Conservation (phyloP, 768 basidiomycete species). For the Cystobasidium ongulense region DNA sequence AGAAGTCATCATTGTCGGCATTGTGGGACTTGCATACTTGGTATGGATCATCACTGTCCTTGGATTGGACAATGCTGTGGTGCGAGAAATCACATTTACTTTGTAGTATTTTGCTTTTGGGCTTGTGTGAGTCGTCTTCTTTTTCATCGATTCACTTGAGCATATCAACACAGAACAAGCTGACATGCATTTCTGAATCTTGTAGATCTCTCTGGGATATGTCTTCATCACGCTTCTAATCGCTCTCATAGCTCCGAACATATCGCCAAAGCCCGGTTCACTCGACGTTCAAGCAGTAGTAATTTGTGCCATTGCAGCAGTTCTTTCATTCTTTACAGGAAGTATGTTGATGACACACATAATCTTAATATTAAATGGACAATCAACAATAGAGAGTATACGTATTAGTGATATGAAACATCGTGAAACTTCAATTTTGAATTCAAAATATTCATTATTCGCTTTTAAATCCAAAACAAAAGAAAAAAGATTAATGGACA, state of each 20-base stretch:
- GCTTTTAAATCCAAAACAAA: slow-evolving; percentile 36
- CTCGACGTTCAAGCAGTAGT: slow-evolving; percentile 3
- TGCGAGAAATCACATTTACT: slow-evolving; percentile 87
- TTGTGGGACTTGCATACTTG: slow-evolving; percentile 79
- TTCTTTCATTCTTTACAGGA: slow-evolving; percentile 29
- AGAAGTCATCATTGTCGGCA: slow-evolving; percentile 68
- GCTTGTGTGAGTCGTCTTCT: slow-evolving; percentile 38
- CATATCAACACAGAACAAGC: background rate
- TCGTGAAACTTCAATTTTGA: background rate
- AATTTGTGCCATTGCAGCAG: slow-evolving; percentile 20
- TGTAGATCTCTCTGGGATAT: slow-evolving; percentile 22
- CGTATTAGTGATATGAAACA: slow-evolving; percentile 12
- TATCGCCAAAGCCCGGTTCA: background rate
- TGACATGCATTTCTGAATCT: background rate
- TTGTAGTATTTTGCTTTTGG: slow-evolving; percentile 70
- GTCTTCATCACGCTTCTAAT: slow-evolving; percentile 16
- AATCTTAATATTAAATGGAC: background rate
- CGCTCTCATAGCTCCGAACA: background rate
- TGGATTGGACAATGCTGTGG: slow-evolving; percentile 92
- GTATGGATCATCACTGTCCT: slow-evolving; percentile 83
- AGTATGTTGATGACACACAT: slow-evolving; percentile 5
- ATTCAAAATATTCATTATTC: slow-evolving; percentile 1
- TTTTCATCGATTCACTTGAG: background rate
- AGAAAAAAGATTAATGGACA: slow-evolving; percentile 55
- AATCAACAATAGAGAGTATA: slow-evolving; percentile 14